Evolutionary conservation across 2,329 filamentous ascomycete species (phyloP), one percentile per base, ranked within the genome.

Genomic region (Stachybotrys elegans): DNA sequence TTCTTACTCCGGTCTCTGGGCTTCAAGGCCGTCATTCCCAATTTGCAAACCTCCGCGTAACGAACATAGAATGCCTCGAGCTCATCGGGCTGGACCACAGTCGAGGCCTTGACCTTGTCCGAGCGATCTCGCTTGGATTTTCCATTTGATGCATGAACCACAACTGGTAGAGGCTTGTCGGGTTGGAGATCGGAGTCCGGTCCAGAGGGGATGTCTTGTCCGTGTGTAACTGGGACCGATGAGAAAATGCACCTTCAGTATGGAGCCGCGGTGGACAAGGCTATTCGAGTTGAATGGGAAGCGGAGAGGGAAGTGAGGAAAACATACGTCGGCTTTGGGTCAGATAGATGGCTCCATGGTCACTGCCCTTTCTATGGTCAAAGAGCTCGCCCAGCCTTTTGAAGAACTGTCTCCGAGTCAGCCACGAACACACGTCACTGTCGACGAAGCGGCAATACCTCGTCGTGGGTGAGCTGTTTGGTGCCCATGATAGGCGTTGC

Each of bases 21-120:
- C 79, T 95, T 97, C 68, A 98, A 62, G 7, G 84, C 83, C 40
- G 79, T 76, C 90, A 97, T 96, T 6, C 90, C 89, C 0, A 76
- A 72, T 71, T 95, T 96, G 69, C 91, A 96, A 4, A 90, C 76
- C 54, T 97, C 93, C 19, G 90, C 91, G 69, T 97, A 98, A 42
- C 80, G 76, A 22, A 73, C 70, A 63, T 90, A 98, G 60, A 98
- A 98, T 0, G 65, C 71, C 43, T 94, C 90, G 11, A 97, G 64
- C 5, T 85, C 80, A 46, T 84, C 79, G 1, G 86, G 80, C 44
- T 85, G 76, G 1, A 97, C 90, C 0, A 95, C 66, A 0, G 93
- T 97, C 3, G 88, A 88, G 21, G 96, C 61, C 65, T 91, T 95
- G 53, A 87, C 67, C 52, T 84, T 83, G 44, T 74, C 63, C 32